Percentiles rank a stretch among this genome's conserved stretches.
Conservation (phyloP, 257 asterid species). For the Jaltomata sinuosa region DNA sequence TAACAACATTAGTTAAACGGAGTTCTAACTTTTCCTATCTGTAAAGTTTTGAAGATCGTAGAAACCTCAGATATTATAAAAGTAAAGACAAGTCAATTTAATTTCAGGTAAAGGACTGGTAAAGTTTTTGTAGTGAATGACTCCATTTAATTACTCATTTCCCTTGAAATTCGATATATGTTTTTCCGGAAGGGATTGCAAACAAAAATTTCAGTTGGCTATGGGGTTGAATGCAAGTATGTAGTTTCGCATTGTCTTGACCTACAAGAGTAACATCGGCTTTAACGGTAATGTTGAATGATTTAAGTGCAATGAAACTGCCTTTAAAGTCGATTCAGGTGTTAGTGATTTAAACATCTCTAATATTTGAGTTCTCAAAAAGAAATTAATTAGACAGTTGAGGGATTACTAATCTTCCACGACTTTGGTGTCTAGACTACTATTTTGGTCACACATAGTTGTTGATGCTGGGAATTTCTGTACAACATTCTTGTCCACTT, state of each 20-base stretch:
- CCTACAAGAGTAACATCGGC: neutral
- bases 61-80: neutral
- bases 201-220: neutral
- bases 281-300: neutral
- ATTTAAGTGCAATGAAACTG: neutral
- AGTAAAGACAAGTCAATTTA: neutral
- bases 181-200: neutral
- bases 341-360: neutral
- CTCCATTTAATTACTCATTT: neutral
- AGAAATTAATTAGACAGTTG: neutral
- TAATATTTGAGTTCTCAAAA: neutral
- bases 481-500: neutral
- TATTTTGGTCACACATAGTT: neutral
- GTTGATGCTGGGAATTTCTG: neutral
- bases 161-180: neutral
- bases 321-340: neutral
- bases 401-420: neutral
- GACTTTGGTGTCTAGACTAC: neutral
- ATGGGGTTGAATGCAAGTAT: neutral
- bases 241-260: neutral
- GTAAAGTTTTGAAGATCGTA: neutral
- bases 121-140: neutral
- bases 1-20: neutral
- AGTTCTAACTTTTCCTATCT: neutral
- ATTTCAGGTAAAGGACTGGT: neutral